Conservation (phyloP, 352 stramenopile genomes). For the Globisporangium rhizosaccharum region DNA sequence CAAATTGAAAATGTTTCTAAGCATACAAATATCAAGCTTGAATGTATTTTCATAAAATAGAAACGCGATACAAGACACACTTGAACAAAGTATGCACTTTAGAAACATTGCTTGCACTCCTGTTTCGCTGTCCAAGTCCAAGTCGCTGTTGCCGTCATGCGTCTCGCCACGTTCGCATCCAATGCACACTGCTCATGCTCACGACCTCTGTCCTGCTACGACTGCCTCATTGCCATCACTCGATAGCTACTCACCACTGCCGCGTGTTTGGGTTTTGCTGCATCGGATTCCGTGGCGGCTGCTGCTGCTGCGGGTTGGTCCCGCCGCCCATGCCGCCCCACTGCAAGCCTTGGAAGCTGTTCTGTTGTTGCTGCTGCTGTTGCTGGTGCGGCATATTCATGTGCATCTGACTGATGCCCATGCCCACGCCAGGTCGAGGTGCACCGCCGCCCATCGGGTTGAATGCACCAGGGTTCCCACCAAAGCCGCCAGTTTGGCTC, state of each 20-base stretch:
- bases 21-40: no score
- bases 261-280: conserved; percentile 33
- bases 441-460: conserved; percentile 30
- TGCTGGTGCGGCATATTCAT: conserved; percentile 46
- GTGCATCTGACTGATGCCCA: conserved; percentile 86
- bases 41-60: no score
- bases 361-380: conserved; percentile 45
- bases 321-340: conserved; percentile 70
- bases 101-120: no score
- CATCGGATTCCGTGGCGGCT: conserved; percentile 54
- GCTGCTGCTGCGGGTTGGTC: conserved; percentile 27
- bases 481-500: conserved; percentile 16
- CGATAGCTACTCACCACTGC: conserved; percentile 25
- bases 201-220: not conserved
- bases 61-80: no score
- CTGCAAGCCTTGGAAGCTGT: conserved; percentile 82
- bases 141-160: no score
- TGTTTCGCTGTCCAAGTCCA: no score
- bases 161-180: no score
- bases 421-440: conserved; percentile 42
- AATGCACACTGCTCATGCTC: no score
- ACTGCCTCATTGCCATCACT: not conserved
- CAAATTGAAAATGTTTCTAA: no score
- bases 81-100: no score
- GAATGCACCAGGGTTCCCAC: conserved; percentile 26